These are phyloP conservation scores for Suillus paluster DNA, from an alignment of 768 basidiomycete species.

Conservation along the genomic window DNA sequence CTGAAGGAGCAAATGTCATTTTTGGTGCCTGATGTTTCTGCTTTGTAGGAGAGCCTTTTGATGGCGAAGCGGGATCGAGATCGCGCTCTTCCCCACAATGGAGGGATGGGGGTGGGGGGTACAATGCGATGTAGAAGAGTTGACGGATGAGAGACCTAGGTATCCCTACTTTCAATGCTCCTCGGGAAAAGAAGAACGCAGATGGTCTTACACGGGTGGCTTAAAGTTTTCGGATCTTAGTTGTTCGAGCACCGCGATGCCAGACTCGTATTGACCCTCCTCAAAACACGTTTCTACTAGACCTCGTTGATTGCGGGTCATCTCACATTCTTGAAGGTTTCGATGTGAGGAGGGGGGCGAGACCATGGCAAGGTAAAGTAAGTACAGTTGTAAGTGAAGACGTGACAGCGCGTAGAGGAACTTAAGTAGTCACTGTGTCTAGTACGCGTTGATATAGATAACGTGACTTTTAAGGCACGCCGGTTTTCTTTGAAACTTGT, in stretches of 20 bases:
- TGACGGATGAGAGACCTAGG: conserved; percentile 67
- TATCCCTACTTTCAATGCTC: not conserved
- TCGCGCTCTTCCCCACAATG: conserved; percentile 25
- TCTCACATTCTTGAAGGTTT: conserved; percentile 41
- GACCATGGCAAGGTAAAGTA: not conserved
- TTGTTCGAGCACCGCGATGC: conserved; percentile 63
- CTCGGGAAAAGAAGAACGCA: not conserved
- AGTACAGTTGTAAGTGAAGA: no score
- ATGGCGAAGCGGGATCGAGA: conserved; percentile 34
- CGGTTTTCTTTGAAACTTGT: no score
- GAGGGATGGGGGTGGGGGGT: conserved; percentile 44
- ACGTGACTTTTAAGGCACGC: not conserved
- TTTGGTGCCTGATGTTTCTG: conserved; percentile 43
- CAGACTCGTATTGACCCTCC: conserved; percentile 76
- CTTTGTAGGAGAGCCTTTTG: conserved; percentile 55
- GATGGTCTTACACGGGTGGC: conserved; percentile 57
- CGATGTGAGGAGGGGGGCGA: not conserved
- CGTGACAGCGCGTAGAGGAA: no score
- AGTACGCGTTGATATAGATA: not conserved
- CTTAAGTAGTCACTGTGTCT: no score
- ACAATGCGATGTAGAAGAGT: conserved; percentile 71
- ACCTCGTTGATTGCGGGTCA: conserved; percentile 52
- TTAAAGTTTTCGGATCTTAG: conserved; percentile 59
- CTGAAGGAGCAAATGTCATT: conserved; percentile 47
- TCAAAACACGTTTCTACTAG: conserved; percentile 77